Percentiles rank a stretch among this genome's conserved stretches.
Evolutionary conservation across 1,139 yeast genomes (phyloP).

Genomic region (Hansenula lynferdii): DNA sequence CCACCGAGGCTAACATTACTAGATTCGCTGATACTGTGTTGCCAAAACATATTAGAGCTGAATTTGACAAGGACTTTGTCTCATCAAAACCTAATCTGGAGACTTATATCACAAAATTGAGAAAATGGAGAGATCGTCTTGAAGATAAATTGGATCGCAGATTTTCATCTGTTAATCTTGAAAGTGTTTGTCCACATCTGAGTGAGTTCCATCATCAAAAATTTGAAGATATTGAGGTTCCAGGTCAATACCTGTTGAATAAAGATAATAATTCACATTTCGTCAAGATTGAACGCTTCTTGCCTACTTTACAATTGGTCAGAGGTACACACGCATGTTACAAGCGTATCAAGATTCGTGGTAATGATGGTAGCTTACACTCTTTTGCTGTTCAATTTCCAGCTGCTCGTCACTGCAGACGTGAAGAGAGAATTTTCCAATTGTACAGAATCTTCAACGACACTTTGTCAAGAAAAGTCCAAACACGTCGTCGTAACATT

Average conservation of each 20-base stretch:
- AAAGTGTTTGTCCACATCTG: slow-evolving; percentile 88
- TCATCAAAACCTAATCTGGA: slow-evolving; percentile 86
- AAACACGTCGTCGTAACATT: slow-evolving; percentile 80
- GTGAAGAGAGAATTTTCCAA: slow-evolving; percentile 94
- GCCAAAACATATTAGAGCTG: slow-evolving; percentile 86
- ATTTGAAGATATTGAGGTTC: slow-evolving; percentile 95
- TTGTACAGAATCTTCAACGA: slow-evolving; percentile 85
- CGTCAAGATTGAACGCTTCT: slow-evolving; percentile 86
- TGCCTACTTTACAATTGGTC: slow-evolving; percentile 84
- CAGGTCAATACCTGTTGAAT: slow-evolving; percentile 88
- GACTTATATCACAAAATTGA: slow-evolving; percentile 73
- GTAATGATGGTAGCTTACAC: slow-evolving; percentile 89
- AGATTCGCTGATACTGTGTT: slow-evolving; percentile 91
- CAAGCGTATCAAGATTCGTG: slow-evolving; percentile 84
- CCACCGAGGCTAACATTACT: slow-evolving; percentile 85
- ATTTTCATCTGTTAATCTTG: slow-evolving; percentile 72
- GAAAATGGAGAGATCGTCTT: slow-evolving; percentile 90
- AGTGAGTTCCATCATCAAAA: slow-evolving; percentile 98
- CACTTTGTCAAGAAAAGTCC: slow-evolving; percentile 74
- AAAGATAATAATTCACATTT: slow-evolving; percentile 86
- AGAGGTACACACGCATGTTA: slow-evolving; percentile 93
- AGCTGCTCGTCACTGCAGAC: slow-evolving; percentile 94
- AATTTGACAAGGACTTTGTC: slow-evolving; percentile 90
- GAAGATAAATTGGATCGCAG: slow-evolving; percentile 89
- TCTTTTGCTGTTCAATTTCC: slow-evolving; percentile 97